Evolutionary conservation across 805 yeast genomes (phyloP), one percentile per base, ranked within the genome.

Genomic region (Candida morakotiae): DNA sequence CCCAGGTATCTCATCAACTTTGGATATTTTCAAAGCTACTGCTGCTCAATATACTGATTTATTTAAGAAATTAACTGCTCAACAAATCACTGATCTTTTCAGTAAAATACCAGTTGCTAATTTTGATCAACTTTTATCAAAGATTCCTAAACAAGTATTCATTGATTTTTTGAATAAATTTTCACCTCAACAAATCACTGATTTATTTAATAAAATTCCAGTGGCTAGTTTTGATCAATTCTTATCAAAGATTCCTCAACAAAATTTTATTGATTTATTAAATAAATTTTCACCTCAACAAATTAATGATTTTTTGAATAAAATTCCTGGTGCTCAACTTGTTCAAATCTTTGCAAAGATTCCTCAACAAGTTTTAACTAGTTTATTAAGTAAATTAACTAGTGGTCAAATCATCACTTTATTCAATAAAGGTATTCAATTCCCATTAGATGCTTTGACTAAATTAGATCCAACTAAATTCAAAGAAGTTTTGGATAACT

Each of bases 11-110:
- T 10, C 6, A 4, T 6, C 22, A 5, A 7, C 9, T 17, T 28
- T 28, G 10, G 31, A 28, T 28, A n/a, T 28, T 18, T 28, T 28
- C 6, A 28, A 28, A 28, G 31, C 31, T 18, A 5, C 31, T 8
- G 22, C 31, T 17, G 14, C n/a, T 17, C 22, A 28, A 28, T 28
- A 16, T 6, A 18, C 5, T 28, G 31, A 11, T 5, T 28, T 28
- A n/a, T 28, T 28, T 5, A 21, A 28, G 16, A 28, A 28, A 28
- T 28, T 28, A 18, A 16, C 20, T 11, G 6, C 20, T 9, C 13
- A 28, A 28, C 20, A 28, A 17, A 11, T 28, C 13, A 17, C 13
- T 28, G 31, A 28, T 6, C 16, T 28, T n/a, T 28, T 28, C 22
- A 5, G 6, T 3, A 28, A 28, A 10, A 17, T 28, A 4, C 31